phyloP scores from a whole-genome alignment of 345 rosid genomes.

The Eucalyptus brandiana region DNA sequence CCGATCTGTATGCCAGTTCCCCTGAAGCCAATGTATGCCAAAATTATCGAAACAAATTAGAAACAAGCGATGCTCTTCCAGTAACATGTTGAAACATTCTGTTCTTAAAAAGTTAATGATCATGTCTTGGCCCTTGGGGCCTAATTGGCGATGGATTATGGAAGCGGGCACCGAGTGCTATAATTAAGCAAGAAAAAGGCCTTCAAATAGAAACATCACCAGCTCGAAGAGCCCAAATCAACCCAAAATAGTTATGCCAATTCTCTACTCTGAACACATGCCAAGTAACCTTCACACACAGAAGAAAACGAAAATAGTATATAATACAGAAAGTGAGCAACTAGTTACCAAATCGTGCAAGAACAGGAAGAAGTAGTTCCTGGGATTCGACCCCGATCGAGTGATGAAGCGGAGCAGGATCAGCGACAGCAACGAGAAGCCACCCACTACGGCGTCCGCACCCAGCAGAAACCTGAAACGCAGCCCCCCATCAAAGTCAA shows the following conservation, averaged over 20 bases:
- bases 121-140: not conserved
- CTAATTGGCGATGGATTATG: not conserved
- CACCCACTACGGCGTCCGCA: slow-evolving; percentile 15
- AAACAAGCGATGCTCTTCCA: not conserved
- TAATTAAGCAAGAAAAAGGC: not conserved
- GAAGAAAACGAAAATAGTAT: not conserved
- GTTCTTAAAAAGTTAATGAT: not conserved
- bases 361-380: slow-evolving; percentile 14
- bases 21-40: not conserved
- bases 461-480: slow-evolving; percentile 34
- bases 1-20: not conserved
- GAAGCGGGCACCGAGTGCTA: not conserved
- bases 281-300: not conserved
- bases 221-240: not conserved
- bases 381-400: slow-evolving; percentile 2
- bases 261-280: not conserved
- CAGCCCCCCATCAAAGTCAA: not conserved
- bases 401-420: slow-evolving; percentile 2
- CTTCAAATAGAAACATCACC: not conserved
- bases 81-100: not conserved
- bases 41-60: not conserved
- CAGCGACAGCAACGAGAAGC: slow-evolving; percentile 26
- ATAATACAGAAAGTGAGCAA: not conserved
- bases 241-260: not conserved
- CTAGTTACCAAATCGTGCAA: slow-evolving; percentile 41